A percentile compares a stretch with the other conserved stretches of the same genome.
Evolutionary conservation across 176 grass and related monocot species (phyloP).

Genomic region (Stipa capillata): DNA sequence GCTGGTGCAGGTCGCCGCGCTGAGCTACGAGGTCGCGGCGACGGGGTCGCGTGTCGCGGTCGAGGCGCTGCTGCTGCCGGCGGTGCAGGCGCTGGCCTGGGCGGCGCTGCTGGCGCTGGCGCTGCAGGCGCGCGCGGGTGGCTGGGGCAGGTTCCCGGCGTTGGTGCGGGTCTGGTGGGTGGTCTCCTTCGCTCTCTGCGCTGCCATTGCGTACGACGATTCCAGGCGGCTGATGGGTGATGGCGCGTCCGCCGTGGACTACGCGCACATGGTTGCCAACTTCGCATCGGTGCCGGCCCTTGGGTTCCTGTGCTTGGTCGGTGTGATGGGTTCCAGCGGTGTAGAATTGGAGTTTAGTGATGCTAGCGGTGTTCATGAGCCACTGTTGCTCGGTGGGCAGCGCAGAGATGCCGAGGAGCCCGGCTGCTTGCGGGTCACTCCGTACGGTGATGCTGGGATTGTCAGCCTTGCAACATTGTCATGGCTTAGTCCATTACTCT

Average conservation of each 20-base stretch:
- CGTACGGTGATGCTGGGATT: conserved; percentile 57
- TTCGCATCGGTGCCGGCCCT: conserved; percentile 53
- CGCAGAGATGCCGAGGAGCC: conserved; percentile 34
- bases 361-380: conserved; percentile 33
- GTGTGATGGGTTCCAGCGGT: conserved; percentile 61
- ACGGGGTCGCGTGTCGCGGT: neutral
- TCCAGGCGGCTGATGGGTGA: conserved; percentile 20
- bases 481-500: conserved; percentile 67
- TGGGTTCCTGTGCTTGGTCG: conserved; percentile 64
- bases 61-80: conserved; percentile 36
- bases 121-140: conserved; percentile 32
- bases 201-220: conserved; percentile 46
- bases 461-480: conserved; percentile 65
- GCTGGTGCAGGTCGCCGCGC: conserved; percentile 41
- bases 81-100: conserved; percentile 67
- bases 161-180: conserved; percentile 83
- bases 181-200: conserved; percentile 62
- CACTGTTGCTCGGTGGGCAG: conserved; percentile 42
- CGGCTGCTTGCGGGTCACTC: conserved; percentile 65
- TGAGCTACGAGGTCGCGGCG: conserved; percentile 50
- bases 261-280: conserved; percentile 58
- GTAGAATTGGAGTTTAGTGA: conserved; percentile 40
- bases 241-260: conserved; percentile 10
- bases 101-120: conserved; percentile 38
- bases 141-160: conserved; percentile 50